Evolutionary conservation across 2,329 filamentous ascomycete species (phyloP).

Genomic region (Stemphylium beticola): DNA sequence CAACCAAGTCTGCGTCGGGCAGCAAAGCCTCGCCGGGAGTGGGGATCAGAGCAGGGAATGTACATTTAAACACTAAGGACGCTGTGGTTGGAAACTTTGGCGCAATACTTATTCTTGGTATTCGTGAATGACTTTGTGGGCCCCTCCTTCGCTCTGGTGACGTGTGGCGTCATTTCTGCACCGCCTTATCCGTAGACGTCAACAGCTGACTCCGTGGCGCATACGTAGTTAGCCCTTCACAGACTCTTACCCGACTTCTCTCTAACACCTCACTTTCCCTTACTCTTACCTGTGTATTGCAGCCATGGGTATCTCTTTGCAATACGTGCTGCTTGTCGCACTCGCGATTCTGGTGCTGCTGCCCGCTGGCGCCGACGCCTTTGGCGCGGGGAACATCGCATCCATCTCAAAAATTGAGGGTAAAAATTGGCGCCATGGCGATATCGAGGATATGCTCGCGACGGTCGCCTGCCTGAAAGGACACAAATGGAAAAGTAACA

Average conservation of each 20-base stretch:
- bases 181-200: constrained; percentile 15
- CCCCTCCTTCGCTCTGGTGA: neutral
- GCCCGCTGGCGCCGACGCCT: constrained; percentile 47
- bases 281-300: neutral
- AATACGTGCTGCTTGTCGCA: constrained; percentile 45
- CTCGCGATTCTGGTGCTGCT: constrained; percentile 47
- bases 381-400: constrained; percentile 57
- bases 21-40: constrained; percentile 9
- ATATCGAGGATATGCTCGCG: constrained; percentile 59
- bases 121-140: neutral
- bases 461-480: constrained; percentile 54
- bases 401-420: constrained; percentile 52
- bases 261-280: neutral
- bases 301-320: constrained; percentile 43
- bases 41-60: neutral
- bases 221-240: constrained; percentile 4
- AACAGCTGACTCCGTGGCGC: constrained; percentile 17
- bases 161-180: constrained; percentile 17
- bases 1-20: constrained; percentile 2
- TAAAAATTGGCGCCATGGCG: constrained; percentile 60
- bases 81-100: neutral
- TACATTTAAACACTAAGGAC: neutral
- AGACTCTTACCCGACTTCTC: constrained; percentile 4
- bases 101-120: neutral
- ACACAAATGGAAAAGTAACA: constrained; percentile 53